Evolutionary conservation across 495 filamentous ascomycete species (phyloP).

Genomic region (Thermothielavioides terrestris): DNA sequence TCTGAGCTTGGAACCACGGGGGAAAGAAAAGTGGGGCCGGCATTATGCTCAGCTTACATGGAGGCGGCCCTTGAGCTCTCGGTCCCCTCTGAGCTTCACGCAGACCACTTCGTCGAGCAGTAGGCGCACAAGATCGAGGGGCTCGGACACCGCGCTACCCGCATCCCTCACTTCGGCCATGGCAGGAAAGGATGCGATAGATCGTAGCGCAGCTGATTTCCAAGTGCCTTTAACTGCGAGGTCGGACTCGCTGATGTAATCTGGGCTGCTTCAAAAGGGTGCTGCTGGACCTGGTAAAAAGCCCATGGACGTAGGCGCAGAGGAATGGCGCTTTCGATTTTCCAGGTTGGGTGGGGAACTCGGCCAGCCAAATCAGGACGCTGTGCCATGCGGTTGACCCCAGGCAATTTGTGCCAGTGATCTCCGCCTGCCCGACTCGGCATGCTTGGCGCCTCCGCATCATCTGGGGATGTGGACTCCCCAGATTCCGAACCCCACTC

Average conservation of each 20-base stretch:
- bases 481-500: background rate
- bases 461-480: background rate
- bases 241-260: background rate
- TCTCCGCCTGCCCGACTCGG: background rate
- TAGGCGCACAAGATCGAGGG: conserved; percentile 88
- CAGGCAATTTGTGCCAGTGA: background rate
- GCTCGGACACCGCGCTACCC: conserved; percentile 63
- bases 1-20: background rate
- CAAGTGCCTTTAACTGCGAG: background rate
- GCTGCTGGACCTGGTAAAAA: background rate
- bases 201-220: background rate
- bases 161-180: conserved; percentile 72
- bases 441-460: background rate
- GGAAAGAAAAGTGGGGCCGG: background rate
- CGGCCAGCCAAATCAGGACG: background rate
- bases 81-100: conserved; percentile 90
- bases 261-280: too few relatives aligned
- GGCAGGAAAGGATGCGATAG: background rate
- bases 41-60: conserved; percentile 57
- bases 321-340: conserved; percentile 2
- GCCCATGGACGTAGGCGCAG: background rate
- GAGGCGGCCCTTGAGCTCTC: conserved; percentile 87
- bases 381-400: background rate
- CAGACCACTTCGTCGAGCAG: conserved; percentile 93
- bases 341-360: too few relatives aligned